These are phyloP conservation scores for Tephrocybe sp. DNA, from an alignment of 768 basidiomycete species.

Conservation along the genomic window DNA sequence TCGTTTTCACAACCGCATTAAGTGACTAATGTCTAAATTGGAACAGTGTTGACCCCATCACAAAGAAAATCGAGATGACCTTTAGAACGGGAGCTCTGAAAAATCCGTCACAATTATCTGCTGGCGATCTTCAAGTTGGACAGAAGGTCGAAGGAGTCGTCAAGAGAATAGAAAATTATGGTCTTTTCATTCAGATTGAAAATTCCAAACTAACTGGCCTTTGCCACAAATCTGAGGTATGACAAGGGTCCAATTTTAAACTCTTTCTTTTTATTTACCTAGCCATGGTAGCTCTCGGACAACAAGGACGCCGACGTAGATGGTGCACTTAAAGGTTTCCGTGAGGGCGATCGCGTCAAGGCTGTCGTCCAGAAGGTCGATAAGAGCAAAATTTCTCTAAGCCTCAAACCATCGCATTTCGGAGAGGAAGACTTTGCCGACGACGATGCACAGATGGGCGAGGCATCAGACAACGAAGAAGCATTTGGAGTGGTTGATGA, in stretches of 20 bases:
- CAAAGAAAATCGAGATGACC: slow-evolving; percentile 87
- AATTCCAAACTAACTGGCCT: slow-evolving; percentile 82
- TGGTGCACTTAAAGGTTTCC: slow-evolving; percentile 77
- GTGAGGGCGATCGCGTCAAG: slow-evolving; percentile 83
- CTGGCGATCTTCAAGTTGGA: slow-evolving; percentile 66
- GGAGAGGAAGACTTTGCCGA: slow-evolving; percentile 56
- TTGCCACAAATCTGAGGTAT: slow-evolving; percentile 91
- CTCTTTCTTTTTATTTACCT: not conserved
- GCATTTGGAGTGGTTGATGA: slow-evolving; percentile 30
- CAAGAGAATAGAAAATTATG: slow-evolving; percentile 83
- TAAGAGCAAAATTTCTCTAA: slow-evolving; percentile 75
- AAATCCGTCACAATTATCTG: slow-evolving; percentile 36
- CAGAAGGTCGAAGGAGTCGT: slow-evolving; percentile 79
- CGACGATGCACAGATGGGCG: slow-evolving; percentile 30
- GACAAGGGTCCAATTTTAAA: too few species aligned
- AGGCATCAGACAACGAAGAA: slow-evolving; percentile 22
- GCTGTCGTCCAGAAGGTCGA: slow-evolving; percentile 74
- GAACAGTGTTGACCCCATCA: slow-evolving; percentile 65
- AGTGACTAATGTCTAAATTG: too few species aligned
- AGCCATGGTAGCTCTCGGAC: slow-evolving; percentile 70
- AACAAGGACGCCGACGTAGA: slow-evolving; percentile 77
- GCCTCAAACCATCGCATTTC: slow-evolving; percentile 89
- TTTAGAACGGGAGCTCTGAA: slow-evolving; percentile 67
- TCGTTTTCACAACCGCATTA: not conserved
- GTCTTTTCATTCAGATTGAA: slow-evolving; percentile 90